Conservation (phyloP, 176 grass and related monocot species). For the Panicum miliaceum region DNA sequence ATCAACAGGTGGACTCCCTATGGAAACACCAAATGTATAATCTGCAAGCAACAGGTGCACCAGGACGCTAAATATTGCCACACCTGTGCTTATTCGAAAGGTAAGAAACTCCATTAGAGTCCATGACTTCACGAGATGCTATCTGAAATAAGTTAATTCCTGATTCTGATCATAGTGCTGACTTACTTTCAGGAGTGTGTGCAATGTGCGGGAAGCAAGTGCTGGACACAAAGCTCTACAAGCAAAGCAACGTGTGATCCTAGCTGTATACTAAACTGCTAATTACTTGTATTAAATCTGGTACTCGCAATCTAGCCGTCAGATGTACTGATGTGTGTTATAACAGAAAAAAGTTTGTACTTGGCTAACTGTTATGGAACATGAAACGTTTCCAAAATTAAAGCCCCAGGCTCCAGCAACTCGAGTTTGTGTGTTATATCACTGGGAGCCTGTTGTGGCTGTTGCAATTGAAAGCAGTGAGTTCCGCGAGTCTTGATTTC, state of each 20-base stretch:
- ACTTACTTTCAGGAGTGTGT: conserved; percentile 67
- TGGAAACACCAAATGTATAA: conserved; percentile 84
- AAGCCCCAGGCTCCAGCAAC: neutral
- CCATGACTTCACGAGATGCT: neutral
- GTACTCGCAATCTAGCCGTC: conserved; percentile 6
- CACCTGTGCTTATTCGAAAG: conserved; percentile 98
- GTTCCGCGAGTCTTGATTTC: neutral
- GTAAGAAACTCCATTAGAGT: conserved; percentile 34
- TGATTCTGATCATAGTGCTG: conserved; percentile 26
- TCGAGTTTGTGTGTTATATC: neutral
- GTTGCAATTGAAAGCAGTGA: neutral
- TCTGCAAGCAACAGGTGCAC: conserved; percentile 98
- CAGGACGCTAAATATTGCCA: conserved; percentile 98
- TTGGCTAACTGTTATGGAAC: conserved; percentile 36
- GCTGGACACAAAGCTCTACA: conserved; percentile 92
- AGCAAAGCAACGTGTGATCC: conserved; percentile 93
- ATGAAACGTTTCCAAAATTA: neutral
- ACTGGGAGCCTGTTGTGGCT: neutral
- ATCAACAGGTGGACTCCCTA: conserved; percentile 89
- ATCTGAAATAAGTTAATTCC: neutral
- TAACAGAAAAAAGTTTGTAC: conserved; percentile 6
- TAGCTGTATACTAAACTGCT: neutral
- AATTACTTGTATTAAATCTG: conserved; percentile 21
- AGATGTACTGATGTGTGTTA: neutral
- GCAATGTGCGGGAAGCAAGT: conserved; percentile 99